Evolutionary conservation across 202 grass and related monocot species (phyloP).

Genomic region (Setaria italica): DNA sequence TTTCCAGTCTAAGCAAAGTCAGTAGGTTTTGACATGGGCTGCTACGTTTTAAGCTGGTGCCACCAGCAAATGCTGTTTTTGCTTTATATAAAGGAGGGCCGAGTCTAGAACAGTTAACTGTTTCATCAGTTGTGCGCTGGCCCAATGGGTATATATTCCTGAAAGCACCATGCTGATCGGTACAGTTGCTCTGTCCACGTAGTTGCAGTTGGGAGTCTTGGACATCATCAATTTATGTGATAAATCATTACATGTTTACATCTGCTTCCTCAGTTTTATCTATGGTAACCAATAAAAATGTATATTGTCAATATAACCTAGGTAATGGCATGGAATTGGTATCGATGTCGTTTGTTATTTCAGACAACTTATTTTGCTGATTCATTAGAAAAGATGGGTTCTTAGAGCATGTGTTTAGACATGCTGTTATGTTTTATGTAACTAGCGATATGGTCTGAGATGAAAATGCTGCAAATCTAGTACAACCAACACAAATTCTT

Average conservation of each 20-base stretch:
- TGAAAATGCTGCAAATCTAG: neutral
- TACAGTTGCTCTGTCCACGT: neutral
- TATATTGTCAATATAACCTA: neutral
- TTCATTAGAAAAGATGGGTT: neutral
- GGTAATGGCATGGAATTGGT: neutral
- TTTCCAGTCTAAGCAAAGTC: neutral
- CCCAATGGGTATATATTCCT: neutral
- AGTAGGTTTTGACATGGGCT: neutral
- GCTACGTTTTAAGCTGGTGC: neutral
- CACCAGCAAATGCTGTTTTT: neutral
- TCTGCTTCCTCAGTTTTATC: neutral
- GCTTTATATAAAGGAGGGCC: neutral
- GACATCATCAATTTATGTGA: neutral
- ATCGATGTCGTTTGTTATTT: slow-evolving; percentile 1
- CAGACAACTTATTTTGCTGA: neutral
- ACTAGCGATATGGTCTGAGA: neutral
- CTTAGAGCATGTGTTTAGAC: neutral
- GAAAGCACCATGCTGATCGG: too few species aligned
- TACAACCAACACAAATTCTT: neutral
- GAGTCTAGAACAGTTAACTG: neutral
- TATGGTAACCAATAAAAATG: neutral
- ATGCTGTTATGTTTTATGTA: neutral
- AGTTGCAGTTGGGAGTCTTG: neutral
- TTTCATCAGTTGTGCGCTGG: neutral
- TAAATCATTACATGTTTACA: neutral